phyloP scores from a whole-genome alignment of 2,329 filamentous ascomycete genomes.

The Penicillium sp. region DNA sequence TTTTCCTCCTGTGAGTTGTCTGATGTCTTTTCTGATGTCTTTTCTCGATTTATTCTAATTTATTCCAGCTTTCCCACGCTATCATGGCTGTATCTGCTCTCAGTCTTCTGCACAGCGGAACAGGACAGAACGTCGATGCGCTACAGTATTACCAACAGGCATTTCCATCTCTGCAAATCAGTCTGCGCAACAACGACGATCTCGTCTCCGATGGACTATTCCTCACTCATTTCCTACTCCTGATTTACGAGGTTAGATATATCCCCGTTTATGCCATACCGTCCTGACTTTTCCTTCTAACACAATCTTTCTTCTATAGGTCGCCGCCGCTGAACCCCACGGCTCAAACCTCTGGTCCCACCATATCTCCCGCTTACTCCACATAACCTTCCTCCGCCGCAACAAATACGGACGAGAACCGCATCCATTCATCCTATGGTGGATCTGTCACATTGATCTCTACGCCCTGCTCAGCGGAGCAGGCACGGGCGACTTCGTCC shows the following conservation, averaged over 20 bases:
- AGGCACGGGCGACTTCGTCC: constrained; percentile 56
- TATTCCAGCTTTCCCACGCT: constrained; percentile 57
- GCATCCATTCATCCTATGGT: constrained; percentile 59
- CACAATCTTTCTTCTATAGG: constrained; percentile 37
- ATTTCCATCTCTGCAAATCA: constrained; percentile 53
- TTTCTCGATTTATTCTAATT: constrained; percentile 7
- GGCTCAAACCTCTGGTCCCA: constrained; percentile 58
- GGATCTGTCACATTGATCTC: constrained; percentile 59
- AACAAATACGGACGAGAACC: constrained; percentile 50
- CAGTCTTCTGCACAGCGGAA: constrained; percentile 53
- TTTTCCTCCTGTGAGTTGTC: constrained; percentile 56
- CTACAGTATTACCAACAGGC: constrained; percentile 61
- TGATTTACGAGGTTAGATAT: constrained; percentile 61
- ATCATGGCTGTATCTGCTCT: constrained; percentile 63
- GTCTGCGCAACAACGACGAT: constrained; percentile 52
- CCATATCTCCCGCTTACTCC: constrained; percentile 57
- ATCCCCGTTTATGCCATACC: background rate
- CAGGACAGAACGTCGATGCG: constrained; percentile 52
- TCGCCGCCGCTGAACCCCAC: constrained; percentile 51
- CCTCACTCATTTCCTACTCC: constrained; percentile 60
- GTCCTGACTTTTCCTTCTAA: constrained; percentile 2
- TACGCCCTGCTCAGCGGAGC: constrained; percentile 59
- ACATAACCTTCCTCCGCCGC: constrained; percentile 54
- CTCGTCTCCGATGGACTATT: constrained; percentile 61
- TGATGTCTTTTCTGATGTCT: constrained; percentile 2